A percentile compares a stretch with the other conserved stretches of the same genome.
These are phyloP conservation scores for Phoma sp. DNA, from an alignment of 2,329 filamentous ascomycete species.

Conservation along the genomic window DNA sequence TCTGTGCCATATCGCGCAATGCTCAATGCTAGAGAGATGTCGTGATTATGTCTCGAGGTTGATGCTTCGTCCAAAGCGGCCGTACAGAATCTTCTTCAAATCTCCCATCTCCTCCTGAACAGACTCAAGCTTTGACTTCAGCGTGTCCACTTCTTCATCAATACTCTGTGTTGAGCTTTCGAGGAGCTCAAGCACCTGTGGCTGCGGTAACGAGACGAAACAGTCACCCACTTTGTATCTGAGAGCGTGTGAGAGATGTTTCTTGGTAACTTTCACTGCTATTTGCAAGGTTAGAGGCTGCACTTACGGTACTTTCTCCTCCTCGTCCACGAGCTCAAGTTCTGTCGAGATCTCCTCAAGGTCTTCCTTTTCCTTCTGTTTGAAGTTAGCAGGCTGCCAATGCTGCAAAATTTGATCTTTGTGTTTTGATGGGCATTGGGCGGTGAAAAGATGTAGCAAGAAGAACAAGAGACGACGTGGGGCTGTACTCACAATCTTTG, in stretches of 20 bases:
- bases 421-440: too few species aligned
- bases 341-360: conserved; percentile 91
- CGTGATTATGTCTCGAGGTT: conserved; percentile 79
- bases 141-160: conserved; percentile 73
- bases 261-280: too few species aligned
- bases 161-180: conserved; percentile 72
- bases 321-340: conserved; percentile 92
- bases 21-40: background rate
- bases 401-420: too few species aligned
- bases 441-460: background rate
- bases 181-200: conserved; percentile 87
- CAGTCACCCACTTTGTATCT: conserved; percentile 98
- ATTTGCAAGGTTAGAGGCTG: background rate
- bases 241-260: conserved; percentile 8
- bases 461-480: background rate
- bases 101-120: conserved; percentile 86
- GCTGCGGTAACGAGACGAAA: conserved; percentile 84
- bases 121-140: conserved; percentile 77
- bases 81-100: conserved; percentile 91
- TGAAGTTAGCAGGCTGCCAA: background rate
- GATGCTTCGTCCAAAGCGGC: conserved; percentile 93
- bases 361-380: conserved; percentile 96
- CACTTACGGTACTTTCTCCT: conserved; percentile 86
- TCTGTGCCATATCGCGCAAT: background rate
- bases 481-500: conserved; percentile 69